Percentiles rank a stretch among this genome's conserved stretches.
These are phyloP conservation scores for Periconia sp. DNA, from an alignment of 2,329 filamentous ascomycete genomes.

Conservation along the genomic window DNA sequence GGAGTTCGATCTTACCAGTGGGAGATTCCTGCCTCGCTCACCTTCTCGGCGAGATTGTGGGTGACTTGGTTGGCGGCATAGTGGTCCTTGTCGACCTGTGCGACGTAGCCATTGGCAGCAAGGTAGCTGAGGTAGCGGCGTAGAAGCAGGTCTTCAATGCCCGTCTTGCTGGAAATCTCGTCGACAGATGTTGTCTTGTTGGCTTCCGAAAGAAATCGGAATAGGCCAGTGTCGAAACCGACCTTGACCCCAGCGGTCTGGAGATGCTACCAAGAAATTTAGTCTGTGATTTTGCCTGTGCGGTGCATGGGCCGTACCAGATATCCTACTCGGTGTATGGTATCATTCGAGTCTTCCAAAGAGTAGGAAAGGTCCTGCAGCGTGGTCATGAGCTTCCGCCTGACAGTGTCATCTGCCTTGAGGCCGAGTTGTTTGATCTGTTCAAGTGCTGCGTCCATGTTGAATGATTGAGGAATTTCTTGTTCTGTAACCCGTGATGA, in stretches of 20 bases:
- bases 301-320: too few relatives aligned
- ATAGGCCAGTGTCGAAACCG: conserved; percentile 11
- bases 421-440: too few relatives aligned
- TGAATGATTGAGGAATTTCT: too few relatives aligned
- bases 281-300: too few relatives aligned
- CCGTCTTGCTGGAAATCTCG: conserved; percentile 2
- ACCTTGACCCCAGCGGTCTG: conserved; percentile 9
- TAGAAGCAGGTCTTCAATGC: conserved; percentile 5
- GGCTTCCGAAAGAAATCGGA: conserved; percentile 1
- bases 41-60: conserved; percentile 6
- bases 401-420: too few relatives aligned
- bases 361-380: too few relatives aligned
- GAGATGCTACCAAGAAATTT: too few relatives aligned
- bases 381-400: too few relatives aligned
- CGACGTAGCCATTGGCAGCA: conserved; percentile 8
- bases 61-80: conserved; percentile 8
- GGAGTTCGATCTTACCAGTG: conserved; percentile 7
- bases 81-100: background rate
- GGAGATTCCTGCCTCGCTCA: conserved; percentile 2
- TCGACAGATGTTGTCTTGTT: background rate
- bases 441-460: too few relatives aligned
- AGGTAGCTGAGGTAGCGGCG: conserved; percentile 9
- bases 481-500: too few relatives aligned
- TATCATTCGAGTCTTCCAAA: too few relatives aligned
- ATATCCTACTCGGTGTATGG: too few relatives aligned